A percentile compares a stretch with the other conserved stretches of the same genome.
Evolutionary conservation across 2,329 filamentous ascomycete genomes (phyloP).

Genomic region (Epichloe amarillans): DNA sequence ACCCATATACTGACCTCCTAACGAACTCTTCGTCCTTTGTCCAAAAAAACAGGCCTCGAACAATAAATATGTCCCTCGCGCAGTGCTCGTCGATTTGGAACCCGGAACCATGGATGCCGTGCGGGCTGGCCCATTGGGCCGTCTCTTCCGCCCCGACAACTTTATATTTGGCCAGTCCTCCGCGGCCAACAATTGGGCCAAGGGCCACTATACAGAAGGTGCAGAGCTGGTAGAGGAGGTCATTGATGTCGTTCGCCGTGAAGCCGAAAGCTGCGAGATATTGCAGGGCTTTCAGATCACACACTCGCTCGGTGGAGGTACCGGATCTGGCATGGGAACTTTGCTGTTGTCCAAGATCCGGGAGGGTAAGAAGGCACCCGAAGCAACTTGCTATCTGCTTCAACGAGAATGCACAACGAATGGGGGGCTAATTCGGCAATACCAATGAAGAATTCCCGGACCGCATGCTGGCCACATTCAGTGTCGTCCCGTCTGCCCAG

Average conservation of each 20-base stretch:
- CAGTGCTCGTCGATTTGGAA: constrained; percentile 97
- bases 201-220: constrained; percentile 99
- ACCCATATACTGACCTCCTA: neutral
- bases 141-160: constrained; percentile 99
- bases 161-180: constrained; percentile 99
- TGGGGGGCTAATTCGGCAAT: neutral
- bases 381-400: neutral
- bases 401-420: neutral
- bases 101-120: constrained; percentile 99
- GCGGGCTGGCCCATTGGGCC: constrained; percentile 91
- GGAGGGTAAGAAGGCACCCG: constrained; percentile 33
- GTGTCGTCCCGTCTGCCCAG: constrained; percentile 95
- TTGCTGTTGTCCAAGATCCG: constrained; percentile 99
- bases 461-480: constrained; percentile 99
- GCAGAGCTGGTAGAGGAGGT: constrained; percentile 96
- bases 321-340: constrained; percentile 99
- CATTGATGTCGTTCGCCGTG: constrained; percentile 92
- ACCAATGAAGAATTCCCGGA: constrained; percentile 71
- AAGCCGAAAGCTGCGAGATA: constrained; percentile 97
- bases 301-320: constrained; percentile 98
- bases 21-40: neutral
- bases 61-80: constrained; percentile 98
- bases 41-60: constrained; percentile 56
- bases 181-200: constrained; percentile 99
- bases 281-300: constrained; percentile 99